These are phyloP conservation scores for Cyclostephanos invisitatus DNA, from an alignment of 108 stramenopile species.

Conservation along the genomic window DNA sequence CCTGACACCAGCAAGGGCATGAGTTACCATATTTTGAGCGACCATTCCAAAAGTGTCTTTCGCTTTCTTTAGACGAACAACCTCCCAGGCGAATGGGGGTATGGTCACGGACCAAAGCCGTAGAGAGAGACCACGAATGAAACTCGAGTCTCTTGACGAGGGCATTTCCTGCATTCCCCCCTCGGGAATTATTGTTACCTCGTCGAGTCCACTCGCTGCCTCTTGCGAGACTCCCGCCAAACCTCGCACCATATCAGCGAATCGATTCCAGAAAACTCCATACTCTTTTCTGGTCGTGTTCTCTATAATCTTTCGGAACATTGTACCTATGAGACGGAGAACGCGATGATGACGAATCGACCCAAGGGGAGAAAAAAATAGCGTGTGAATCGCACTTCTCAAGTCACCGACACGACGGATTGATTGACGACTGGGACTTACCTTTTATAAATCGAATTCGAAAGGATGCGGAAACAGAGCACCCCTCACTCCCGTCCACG, in stretches of 20 bases:
- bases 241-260: constrained; percentile 31
- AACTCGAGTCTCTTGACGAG: constrained; percentile 9
- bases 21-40: not conserved
- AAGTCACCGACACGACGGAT: too few relatives aligned
- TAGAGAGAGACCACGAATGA: constrained; percentile 21
- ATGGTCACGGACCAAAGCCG: constrained; percentile 14
- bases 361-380: not conserved
- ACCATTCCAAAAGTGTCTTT: not conserved
- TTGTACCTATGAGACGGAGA: constrained; percentile 68
- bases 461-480: constrained; percentile 55
- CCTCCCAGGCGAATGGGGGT: not conserved
- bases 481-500: constrained; percentile 29
- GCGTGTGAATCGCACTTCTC: not conserved
- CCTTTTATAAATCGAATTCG: constrained; percentile 56
- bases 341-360: not conserved
- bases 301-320: constrained; percentile 74
- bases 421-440: not conserved
- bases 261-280: constrained; percentile 52
- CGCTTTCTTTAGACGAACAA: not conserved
- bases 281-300: constrained; percentile 68
- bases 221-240: constrained; percentile 30
- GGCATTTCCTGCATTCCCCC: constrained; percentile 15
- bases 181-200: constrained; percentile 13
- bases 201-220: constrained; percentile 18
- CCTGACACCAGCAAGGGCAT: not conserved